Percentiles rank a stretch among this genome's conserved stretches.
These are phyloP conservation scores for Tulasnella sp. DNA, from an alignment of 768 basidiomycete species.

Conservation along the genomic window DNA sequence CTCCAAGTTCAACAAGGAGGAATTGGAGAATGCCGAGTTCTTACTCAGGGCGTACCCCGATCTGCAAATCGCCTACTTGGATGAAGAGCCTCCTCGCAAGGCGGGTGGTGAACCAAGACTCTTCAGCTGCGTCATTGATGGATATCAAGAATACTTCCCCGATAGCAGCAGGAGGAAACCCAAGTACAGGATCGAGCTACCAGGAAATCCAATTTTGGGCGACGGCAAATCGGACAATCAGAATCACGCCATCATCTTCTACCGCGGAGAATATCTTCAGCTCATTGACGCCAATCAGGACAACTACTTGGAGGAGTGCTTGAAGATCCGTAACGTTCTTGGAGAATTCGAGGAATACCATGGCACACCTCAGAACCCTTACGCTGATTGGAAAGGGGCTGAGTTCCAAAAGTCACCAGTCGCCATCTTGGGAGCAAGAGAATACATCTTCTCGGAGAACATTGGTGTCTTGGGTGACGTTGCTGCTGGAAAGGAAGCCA, in stretches of 20 bases:
- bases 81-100: slow-evolving; percentile 86
- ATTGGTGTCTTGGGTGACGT: slow-evolving; percentile 97
- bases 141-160: slow-evolving; percentile 87
- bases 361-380: slow-evolving; percentile 76
- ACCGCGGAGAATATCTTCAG: slow-evolving; percentile 96
- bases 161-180: slow-evolving; percentile 80
- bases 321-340: slow-evolving; percentile 97
- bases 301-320: slow-evolving; percentile 97
- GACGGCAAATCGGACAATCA: slow-evolving; percentile 99
- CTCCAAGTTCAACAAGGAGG: slow-evolving; percentile 98
- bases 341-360: slow-evolving; percentile 93
- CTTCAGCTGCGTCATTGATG: slow-evolving; percentile 92
- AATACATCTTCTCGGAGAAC: slow-evolving; percentile 99
- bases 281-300: slow-evolving; percentile 99
- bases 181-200: slow-evolving; percentile 96
- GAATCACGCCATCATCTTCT: slow-evolving; percentile 98
- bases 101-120: slow-evolving; percentile 91
- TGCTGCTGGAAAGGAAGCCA: slow-evolving; percentile 97
- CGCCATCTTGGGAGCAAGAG: slow-evolving; percentile 94
- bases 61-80: slow-evolving; percentile 94
- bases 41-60: slow-evolving; percentile 93
- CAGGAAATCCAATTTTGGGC: slow-evolving; percentile 96
- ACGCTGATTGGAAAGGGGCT: slow-evolving; percentile 75
- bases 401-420: slow-evolving; percentile 82
- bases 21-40: slow-evolving; percentile 98